Percentiles rank a stretch among this genome's conserved stretches.
These are phyloP conservation scores for Medicago ruthenica DNA, from an alignment of 306 rosid species.

Conservation along the genomic window DNA sequence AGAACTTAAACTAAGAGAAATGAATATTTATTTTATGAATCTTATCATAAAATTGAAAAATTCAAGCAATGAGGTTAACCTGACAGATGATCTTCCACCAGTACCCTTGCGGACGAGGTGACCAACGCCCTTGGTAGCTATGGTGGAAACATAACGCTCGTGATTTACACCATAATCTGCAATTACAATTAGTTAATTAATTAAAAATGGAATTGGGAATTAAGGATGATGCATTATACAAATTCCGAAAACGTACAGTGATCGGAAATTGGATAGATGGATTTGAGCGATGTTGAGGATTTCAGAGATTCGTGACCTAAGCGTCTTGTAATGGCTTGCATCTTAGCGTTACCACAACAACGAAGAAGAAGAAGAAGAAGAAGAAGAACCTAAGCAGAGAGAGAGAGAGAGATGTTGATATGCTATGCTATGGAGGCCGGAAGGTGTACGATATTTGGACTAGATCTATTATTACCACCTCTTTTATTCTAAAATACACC, in stretches of 20 bases:
- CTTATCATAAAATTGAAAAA: background rate
- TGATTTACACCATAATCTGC: conserved; percentile 74
- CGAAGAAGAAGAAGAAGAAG: background rate
- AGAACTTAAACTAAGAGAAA: conserved; percentile 28
- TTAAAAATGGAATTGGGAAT: conserved; percentile 19
- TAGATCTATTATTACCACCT: background rate
- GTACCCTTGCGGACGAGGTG: conserved; percentile 97
- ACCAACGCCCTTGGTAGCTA: conserved; percentile 82
- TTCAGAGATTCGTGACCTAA: conserved; percentile 62
- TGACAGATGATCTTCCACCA: conserved; percentile 98
- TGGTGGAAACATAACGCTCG: conserved; percentile 66
- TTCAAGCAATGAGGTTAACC: conserved; percentile 50
- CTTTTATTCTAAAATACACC: background rate
- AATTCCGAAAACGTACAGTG: conserved; percentile 59
- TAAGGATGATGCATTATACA: background rate
- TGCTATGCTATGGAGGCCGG: background rate
- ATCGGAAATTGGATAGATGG: conserved; percentile 64
- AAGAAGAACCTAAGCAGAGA: background rate
- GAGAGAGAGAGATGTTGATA: conserved; percentile 14
- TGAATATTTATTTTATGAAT: background rate
- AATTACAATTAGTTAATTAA: conserved; percentile 10
- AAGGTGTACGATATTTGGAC: conserved; percentile 24
- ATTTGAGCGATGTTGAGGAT: conserved; percentile 56
- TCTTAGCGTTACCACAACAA: conserved; percentile 52
- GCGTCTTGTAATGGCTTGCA: conserved; percentile 87